Evolutionary conservation across 345 rosid species (phyloP), one percentile per base, ranked within the genome.

Genomic region (Leavenworthia alabamica): DNA sequence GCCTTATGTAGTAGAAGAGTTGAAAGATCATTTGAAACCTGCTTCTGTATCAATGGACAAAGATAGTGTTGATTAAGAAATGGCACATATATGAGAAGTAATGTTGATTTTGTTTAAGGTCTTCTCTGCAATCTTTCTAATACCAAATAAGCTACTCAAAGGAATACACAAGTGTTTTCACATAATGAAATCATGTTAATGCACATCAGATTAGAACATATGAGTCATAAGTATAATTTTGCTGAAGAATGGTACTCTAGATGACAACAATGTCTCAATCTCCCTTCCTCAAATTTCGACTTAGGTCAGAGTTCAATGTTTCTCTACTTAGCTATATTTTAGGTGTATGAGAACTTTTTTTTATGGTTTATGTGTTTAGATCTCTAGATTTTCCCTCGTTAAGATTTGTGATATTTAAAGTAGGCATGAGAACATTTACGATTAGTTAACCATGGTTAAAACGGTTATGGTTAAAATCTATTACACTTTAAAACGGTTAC

Each of bases 1-100:
- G 60, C 85, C 91, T 6, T 60, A 81, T 33, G 72, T 93, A 23
- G 68, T 83, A 37, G 84, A 78, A 9, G 80, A 75, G 45, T 42
- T 81, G 48, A 78, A 74, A 80, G 85, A 78, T 63, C 39, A 43
- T 72, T 59, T 74, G 13, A 68, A 56, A 41, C 74, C 71, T 6
- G 64, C 47, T 17, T 58, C 5, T 29, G 71, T 13, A 33, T 49
- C 40, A 33, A 32, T 17, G 12, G 46, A 63, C 20, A 41, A 23
- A 1, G 45, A 10, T 15, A 31, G 26, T 51, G 24, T 51, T 5
- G 8, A 9, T 24, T 24, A 24, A 15, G 5, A 19, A 29, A 10
- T 7, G 20, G 43, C 59, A 53, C 13, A 22, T 22, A 45, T 22
- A 45, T 19, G 13, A 20, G 48, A 17, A 44, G 20, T 14, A 19